Evolutionary conservation across 2,329 filamentous ascomycete genomes (phyloP).

Genomic region (Penicillium vulpinum): DNA sequence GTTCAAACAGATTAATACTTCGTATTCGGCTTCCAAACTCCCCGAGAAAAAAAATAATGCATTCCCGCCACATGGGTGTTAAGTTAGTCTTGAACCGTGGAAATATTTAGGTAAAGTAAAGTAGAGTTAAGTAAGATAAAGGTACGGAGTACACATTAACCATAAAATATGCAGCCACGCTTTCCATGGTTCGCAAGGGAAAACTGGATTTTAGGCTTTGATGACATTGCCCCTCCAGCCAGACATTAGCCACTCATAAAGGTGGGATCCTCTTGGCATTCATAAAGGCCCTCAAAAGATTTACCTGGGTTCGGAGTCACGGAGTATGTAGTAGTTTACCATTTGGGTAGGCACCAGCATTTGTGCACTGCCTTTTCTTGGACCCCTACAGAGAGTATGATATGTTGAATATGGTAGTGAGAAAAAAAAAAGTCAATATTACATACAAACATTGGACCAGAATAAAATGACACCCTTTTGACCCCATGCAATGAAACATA

Average conservation of each 20-base stretch:
- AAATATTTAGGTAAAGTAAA: conserved; percentile 5
- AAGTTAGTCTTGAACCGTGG: neutral
- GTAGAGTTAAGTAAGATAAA: conserved; percentile 7
- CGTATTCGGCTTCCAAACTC: conserved; percentile 24
- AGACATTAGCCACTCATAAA: conserved; percentile 4
- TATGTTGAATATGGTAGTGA: neutral
- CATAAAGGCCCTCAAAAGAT: conserved; percentile 8
- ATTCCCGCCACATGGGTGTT: conserved; percentile 24
- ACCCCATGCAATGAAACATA: conserved; percentile 8
- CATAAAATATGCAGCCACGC: conserved; percentile 1
- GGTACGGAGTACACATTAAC: conserved; percentile 7
- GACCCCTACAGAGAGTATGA: neutral
- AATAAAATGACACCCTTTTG: neutral
- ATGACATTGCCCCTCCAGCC: conserved; percentile 15
- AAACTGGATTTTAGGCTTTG: conserved; percentile 22
- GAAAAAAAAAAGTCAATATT: neutral
- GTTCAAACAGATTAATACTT: neutral
- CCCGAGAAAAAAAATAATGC: conserved; percentile 16
- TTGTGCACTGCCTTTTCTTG: neutral
- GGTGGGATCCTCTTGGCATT: conserved; percentile 18
- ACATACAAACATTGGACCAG: neutral
- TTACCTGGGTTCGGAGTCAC: neutral
- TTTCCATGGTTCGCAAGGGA: conserved; percentile 17
- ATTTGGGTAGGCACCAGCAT: conserved; percentile 12
- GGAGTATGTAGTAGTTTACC: no score